These are phyloP conservation scores for Syncephalastrum sp. DNA, from an alignment of 371 early-diverging fungal species.

Conservation along the genomic window DNA sequence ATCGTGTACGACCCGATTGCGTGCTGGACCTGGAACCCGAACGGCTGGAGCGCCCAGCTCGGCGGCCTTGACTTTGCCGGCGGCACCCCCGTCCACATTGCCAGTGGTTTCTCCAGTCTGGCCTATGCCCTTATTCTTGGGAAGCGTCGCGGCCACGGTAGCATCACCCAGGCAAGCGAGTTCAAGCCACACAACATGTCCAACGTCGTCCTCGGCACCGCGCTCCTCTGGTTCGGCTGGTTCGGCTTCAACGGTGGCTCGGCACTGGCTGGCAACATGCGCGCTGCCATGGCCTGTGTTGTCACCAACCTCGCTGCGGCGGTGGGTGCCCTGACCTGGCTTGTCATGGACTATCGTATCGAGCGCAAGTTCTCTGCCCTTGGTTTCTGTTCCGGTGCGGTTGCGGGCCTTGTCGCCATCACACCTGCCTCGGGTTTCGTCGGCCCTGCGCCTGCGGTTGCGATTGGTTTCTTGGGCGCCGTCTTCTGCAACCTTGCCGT, in stretches of 20 bases:
- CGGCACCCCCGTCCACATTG: slow-evolving; percentile 91
- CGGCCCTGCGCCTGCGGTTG: slow-evolving; percentile 77
- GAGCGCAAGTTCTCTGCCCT: slow-evolving; percentile 81
- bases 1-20: slow-evolving; percentile 86
- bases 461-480: slow-evolving; percentile 78
- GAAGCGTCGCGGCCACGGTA: slow-evolving; percentile 70
- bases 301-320: slow-evolving; percentile 87
- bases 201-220: slow-evolving; percentile 84
- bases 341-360: slow-evolving; percentile 73
- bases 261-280: slow-evolving; percentile 75
- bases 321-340: slow-evolving; percentile 84
- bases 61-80: slow-evolving; percentile 85
- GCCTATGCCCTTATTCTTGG: slow-evolving; percentile 85
- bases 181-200: slow-evolving; percentile 90
- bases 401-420: slow-evolving; percentile 91
- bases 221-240: slow-evolving; percentile 92
- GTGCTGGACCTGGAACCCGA: slow-evolving; percentile 90
- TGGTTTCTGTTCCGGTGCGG: slow-evolving; percentile 91
- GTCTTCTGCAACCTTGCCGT: slow-evolving; percentile 76
- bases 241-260: slow-evolving; percentile 86
- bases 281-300: slow-evolving; percentile 83
- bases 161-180: slow-evolving; percentile 38
- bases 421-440: slow-evolving; percentile 93
- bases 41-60: slow-evolving; percentile 78
- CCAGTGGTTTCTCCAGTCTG: slow-evolving; percentile 87